A percentile compares a stretch with the other conserved stretches of the same genome.
These are phyloP conservation scores for Stenocarpella maydis DNA, from an alignment of 2,329 filamentous ascomycete species.

Conservation along the genomic window DNA sequence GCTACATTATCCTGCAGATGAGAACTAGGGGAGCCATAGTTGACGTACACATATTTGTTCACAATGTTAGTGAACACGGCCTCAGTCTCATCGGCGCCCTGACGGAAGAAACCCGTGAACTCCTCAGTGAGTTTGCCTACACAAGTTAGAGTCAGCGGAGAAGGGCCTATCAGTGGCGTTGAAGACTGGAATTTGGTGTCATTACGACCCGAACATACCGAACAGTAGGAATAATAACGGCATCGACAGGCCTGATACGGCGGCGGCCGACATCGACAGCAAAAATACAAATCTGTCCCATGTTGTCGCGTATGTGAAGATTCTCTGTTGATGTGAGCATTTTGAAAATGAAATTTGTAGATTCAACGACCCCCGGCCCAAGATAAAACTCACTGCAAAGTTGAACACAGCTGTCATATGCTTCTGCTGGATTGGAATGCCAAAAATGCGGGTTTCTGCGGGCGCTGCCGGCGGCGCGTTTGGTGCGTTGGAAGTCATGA, in stretches of 20 bases:
- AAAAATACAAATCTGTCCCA: slow-evolving; percentile 58
- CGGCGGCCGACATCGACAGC: slow-evolving; percentile 58
- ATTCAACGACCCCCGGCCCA: no score
- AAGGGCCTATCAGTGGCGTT: background rate
- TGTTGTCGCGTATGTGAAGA: slow-evolving; percentile 62
- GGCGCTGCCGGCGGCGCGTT: background rate
- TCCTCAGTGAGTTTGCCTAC: slow-evolving; percentile 44
- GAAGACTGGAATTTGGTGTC: rapidly evolving
- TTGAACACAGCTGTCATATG: slow-evolving; percentile 17
- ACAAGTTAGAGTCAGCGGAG: background rate
- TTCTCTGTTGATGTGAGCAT: slow-evolving; percentile 38
- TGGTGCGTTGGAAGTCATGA: slow-evolving; percentile 12
- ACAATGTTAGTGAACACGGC: slow-evolving; percentile 42
- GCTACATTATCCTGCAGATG: slow-evolving; percentile 24
- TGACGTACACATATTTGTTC: slow-evolving; percentile 42
- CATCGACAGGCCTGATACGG: slow-evolving; percentile 62
- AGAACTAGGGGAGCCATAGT: no score
- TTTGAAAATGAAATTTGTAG: rapidly evolving
- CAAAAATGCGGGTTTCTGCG: background rate
- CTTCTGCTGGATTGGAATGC: slow-evolving; percentile 9
- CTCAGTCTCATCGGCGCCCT: slow-evolving; percentile 39
- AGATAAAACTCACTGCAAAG: background rate
- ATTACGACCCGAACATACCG: slow-evolving; percentile 49
- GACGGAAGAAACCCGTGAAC: slow-evolving; percentile 44
- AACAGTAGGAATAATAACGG: slow-evolving; percentile 69